Evolutionary conservation across 2,329 filamentous ascomycete species (phyloP).

Genomic region (Colletotrichum gloeosporioides): DNA sequence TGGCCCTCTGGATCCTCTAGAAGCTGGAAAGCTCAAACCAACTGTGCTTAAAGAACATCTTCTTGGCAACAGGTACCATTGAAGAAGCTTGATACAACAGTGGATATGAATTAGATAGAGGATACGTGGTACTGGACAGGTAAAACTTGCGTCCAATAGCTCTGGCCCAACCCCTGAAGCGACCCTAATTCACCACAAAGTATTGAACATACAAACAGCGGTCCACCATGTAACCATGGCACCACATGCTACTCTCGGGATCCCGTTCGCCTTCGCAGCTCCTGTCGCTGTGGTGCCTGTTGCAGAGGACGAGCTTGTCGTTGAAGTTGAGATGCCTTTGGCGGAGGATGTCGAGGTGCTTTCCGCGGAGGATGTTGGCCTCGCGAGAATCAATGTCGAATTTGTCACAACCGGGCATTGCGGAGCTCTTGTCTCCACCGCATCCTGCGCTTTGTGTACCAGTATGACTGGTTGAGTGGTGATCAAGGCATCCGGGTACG

Average conservation of each 20-base stretch:
- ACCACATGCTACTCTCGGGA: neutral
- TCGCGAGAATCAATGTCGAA: neutral
- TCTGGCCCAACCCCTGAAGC: neutral
- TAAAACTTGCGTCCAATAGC: neutral
- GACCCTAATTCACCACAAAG: neutral
- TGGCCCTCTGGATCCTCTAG: neutral
- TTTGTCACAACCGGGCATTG: neutral
- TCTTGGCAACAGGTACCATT: neutral
- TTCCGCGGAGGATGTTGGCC: neutral
- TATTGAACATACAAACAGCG: neutral
- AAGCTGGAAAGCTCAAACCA: neutral
- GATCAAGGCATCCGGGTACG: neutral
- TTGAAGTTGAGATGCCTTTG: neutral
- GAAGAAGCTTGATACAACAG: accelerated
- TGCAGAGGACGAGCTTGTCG: neutral
- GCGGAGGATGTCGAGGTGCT: neutral
- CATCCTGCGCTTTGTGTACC: neutral
- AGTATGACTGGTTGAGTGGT: neutral
- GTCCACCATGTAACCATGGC: neutral
- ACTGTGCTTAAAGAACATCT: neutral
- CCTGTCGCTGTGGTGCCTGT: neutral
- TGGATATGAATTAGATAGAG: neutral
- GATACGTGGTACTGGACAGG: neutral
- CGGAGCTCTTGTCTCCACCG: neutral
- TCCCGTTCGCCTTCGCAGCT: neutral